Percentiles rank a stretch among this genome's conserved stretches.
These are phyloP conservation scores for Debaryomyces hansenii DNA, from an alignment of 805 yeast genomes.

Conservation along the genomic window DNA sequence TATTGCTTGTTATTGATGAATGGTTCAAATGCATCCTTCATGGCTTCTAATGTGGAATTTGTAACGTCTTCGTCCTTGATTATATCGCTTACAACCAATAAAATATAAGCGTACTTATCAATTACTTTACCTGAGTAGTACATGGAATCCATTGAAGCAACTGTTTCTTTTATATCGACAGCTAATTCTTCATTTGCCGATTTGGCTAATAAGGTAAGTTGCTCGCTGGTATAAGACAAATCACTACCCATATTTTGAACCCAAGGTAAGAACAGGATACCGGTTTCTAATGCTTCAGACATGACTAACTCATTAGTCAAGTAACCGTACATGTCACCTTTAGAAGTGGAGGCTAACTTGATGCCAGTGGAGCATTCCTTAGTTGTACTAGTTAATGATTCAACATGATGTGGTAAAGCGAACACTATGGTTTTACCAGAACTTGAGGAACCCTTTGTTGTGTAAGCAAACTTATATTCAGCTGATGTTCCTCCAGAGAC, in stretches of 20 bases:
- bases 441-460: slow-evolving; percentile 50
- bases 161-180: slow-evolving; percentile 45
- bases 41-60: slow-evolving; percentile 26
- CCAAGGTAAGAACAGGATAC: slow-evolving; percentile 49
- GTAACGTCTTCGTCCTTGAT: slow-evolving; percentile 43
- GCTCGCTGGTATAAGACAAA: slow-evolving; percentile 42
- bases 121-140: slow-evolving; percentile 55
- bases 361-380: slow-evolving; percentile 40
- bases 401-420: slow-evolving; percentile 56
- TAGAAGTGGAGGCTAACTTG: slow-evolving; percentile 45
- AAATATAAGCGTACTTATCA: slow-evolving; percentile 58
- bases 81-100: slow-evolving; percentile 51
- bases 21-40: slow-evolving; percentile 45
- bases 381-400: slow-evolving; percentile 30
- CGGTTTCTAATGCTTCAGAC: slow-evolving; percentile 38
- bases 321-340: slow-evolving; percentile 50
- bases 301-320: slow-evolving; percentile 39
- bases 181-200: slow-evolving; percentile 48
- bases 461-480: slow-evolving; percentile 47
- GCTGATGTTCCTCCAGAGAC: slow-evolving; percentile 46
- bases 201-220: slow-evolving; percentile 42
- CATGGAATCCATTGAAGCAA: slow-evolving; percentile 39
- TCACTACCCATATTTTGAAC: slow-evolving; percentile 26
- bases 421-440: slow-evolving; percentile 48
- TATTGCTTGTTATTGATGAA: slow-evolving; percentile 43